Base-by-base conservation (phyloP, 2,329 filamentous ascomycete genomes). In the Exophiala aquamarina region DNA sequence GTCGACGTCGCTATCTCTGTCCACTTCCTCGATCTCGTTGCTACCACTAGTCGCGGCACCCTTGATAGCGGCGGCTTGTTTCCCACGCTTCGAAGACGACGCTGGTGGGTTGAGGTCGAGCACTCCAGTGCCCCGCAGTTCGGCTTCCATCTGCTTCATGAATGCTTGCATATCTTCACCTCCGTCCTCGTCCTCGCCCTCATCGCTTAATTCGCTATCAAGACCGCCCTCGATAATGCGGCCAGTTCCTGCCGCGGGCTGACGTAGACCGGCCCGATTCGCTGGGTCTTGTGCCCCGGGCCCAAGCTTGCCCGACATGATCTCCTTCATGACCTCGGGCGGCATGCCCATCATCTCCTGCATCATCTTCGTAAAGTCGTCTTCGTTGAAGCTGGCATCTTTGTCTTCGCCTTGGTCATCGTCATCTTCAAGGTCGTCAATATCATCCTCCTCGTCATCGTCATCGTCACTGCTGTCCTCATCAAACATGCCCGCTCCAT, bases 311-410 rank as follows among this genome's bases (percentile, higher is more conserved):
- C 55, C 55, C 13, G 23, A 42, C 59, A 59, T 59, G 26, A 61
- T 49, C 47, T 59, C 57, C 32, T 55, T 54, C 55, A 60, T 59
- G 4, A 56, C 55, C 15, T 67, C 66, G 3, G 72, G 66, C 6
- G 79, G 75, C 65, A 83, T 74, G 0, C 87, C 88, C 84, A 93
- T 91, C 84, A 94, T 91, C 62, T 94, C 87, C 50, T 83, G 82
- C 89, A 98, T 95, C 78, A 95, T 89, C 43, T 74, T 80, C 7
- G 86, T 78, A 58, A 96, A 95, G 44, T 92, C 86, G 28, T 84
- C 81, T 65, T 97, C 91, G 55, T 95, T 83, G 57, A 94, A 92
- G 47, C 83, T 86, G 4, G 87, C 81, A 36, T 86, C 85, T 57
- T 84, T 84, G 54, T 90, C 86, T 60, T 89, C 86, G 15, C 79